Percentiles rank a stretch among this genome's conserved stretches.
Conservation (phyloP, 129 eudicot species). For the Kitagawia praeruptora region DNA sequence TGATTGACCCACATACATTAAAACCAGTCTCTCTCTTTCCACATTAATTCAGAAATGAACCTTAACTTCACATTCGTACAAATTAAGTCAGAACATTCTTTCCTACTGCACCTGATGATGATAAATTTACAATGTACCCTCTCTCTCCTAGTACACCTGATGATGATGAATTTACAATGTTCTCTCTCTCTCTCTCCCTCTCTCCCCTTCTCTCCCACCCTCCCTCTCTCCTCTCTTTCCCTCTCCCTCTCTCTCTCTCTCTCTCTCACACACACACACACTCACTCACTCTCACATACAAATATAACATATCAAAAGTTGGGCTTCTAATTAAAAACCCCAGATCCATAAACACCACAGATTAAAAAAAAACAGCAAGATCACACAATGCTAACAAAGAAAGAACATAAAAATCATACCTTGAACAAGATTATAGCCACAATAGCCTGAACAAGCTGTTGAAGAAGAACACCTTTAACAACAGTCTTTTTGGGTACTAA, state of each 20-base stretch:
- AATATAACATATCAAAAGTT: not conserved
- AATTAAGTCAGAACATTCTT: not conserved
- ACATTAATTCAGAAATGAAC: not conserved
- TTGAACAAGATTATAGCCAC: constrained; percentile 66
- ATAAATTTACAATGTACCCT: not conserved
- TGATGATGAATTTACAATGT: no score
- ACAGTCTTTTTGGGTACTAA: constrained; percentile 50
- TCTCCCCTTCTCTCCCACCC: not conserved
- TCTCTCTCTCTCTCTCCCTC: not conserved
- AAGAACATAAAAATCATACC: constrained; percentile 24
- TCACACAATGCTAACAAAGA: not conserved
- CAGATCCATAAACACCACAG: not conserved
- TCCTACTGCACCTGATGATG: not conserved
- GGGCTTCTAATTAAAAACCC: not conserved
- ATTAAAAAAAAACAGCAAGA: no score
- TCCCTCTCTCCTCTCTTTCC: not conserved
- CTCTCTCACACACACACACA: not conserved
- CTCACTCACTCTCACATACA: not conserved
- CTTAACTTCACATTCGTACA: not conserved
- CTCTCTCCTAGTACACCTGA: not conserved
- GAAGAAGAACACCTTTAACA: constrained; percentile 74
- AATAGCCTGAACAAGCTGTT: constrained; percentile 63
- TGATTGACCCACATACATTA: not conserved
- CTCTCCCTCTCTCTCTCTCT: not conserved
- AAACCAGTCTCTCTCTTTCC: not conserved